Percentiles rank a stretch among this genome's conserved stretches.
phyloP scores from a whole-genome alignment of 805 yeast species.

The Clavispora fructus region DNA sequence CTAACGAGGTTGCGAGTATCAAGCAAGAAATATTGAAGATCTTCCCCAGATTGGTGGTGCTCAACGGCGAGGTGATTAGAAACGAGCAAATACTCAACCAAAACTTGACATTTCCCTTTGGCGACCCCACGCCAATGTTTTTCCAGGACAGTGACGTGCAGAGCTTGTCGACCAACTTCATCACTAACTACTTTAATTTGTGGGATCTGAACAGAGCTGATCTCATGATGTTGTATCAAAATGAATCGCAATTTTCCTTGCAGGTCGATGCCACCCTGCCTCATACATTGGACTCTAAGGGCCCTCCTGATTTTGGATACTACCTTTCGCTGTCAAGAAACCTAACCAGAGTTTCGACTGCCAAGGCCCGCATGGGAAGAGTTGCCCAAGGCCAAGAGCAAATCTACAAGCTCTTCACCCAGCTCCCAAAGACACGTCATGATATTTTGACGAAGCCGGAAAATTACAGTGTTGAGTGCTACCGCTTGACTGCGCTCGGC shows the following conservation, averaged over 20 bases:
- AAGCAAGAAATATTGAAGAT: constrained; percentile 57
- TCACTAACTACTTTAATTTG: constrained; percentile 64
- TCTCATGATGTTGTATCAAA: constrained; percentile 68
- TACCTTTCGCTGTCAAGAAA: constrained; percentile 77
- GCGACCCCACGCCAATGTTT: constrained; percentile 57
- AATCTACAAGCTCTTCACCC: constrained; percentile 55
- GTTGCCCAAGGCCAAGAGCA: constrained; percentile 65
- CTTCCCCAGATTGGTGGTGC: constrained; percentile 75
- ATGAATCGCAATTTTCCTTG: constrained; percentile 78
- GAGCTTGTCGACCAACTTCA: constrained; percentile 66
- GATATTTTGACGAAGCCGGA: constrained; percentile 57
- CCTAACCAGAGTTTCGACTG: constrained; percentile 54
- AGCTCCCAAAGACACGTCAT: constrained; percentile 78
- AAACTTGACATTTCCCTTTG: constrained; percentile 53
- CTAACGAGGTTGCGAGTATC: constrained; percentile 34
- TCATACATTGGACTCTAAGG: constrained; percentile 22
- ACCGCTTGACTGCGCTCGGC: constrained; percentile 62
- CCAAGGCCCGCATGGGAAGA: constrained; percentile 51
- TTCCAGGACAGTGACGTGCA: constrained; percentile 76
- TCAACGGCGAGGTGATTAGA: constrained; percentile 75
- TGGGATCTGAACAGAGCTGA: constrained; percentile 81
- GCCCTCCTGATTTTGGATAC: constrained; percentile 49
- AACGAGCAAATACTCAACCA: constrained; percentile 57
- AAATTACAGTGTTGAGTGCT: constrained; percentile 70
- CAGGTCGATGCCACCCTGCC: constrained; percentile 74